Percentiles rank a stretch among this genome's conserved stretches.
These are phyloP conservation scores for Exophiala calicioides DNA, from an alignment of 2,329 filamentous ascomycete genomes.

Conservation along the genomic window DNA sequence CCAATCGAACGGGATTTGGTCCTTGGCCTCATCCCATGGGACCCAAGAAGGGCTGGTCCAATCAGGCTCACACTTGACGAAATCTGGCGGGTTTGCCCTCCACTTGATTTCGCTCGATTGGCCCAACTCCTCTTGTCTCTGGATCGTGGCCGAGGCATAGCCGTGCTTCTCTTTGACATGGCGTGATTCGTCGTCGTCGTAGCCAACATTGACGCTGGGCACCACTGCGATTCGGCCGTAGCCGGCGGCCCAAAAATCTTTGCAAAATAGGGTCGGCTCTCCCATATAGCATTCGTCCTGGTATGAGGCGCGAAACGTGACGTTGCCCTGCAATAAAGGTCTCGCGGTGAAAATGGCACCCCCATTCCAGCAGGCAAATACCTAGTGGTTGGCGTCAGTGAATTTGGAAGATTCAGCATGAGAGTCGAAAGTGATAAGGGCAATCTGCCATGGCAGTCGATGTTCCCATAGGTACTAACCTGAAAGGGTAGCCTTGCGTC, in stretches of 20 bases:
- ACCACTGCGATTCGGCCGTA: slow-evolving; percentile 58
- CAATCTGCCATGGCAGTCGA: too few species aligned
- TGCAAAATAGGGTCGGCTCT: slow-evolving; percentile 59
- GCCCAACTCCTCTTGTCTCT: slow-evolving; percentile 13
- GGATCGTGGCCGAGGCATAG: slow-evolving; percentile 38
- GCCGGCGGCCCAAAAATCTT: slow-evolving; percentile 57
- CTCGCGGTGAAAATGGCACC: slow-evolving; percentile 51
- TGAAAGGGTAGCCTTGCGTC: slow-evolving; percentile 52
- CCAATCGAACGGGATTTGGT: slow-evolving; percentile 14
- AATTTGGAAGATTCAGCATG: too few species aligned
- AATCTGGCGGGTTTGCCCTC: slow-evolving; percentile 27
- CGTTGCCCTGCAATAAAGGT: slow-evolving; percentile 48
- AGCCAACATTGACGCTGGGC: slow-evolving; percentile 58
- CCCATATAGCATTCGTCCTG: slow-evolving; percentile 54
- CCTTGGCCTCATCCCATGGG: slow-evolving; percentile 14
- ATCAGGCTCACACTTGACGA: slow-evolving; percentile 29
- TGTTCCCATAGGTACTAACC: too few species aligned
- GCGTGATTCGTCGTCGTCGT: slow-evolving; percentile 49
- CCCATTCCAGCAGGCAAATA: slow-evolving; percentile 64
- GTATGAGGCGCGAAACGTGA: slow-evolving; percentile 49
- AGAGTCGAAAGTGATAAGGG: too few species aligned
- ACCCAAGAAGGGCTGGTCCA: slow-evolving; percentile 19
- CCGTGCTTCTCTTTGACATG: slow-evolving; percentile 55
- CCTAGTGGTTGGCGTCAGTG: too few species aligned
- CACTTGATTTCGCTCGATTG: slow-evolving; percentile 25